phyloP scores from a whole-genome alignment of 495 filamentous ascomycete species.

The Aspergillus taichungensis region DNA sequence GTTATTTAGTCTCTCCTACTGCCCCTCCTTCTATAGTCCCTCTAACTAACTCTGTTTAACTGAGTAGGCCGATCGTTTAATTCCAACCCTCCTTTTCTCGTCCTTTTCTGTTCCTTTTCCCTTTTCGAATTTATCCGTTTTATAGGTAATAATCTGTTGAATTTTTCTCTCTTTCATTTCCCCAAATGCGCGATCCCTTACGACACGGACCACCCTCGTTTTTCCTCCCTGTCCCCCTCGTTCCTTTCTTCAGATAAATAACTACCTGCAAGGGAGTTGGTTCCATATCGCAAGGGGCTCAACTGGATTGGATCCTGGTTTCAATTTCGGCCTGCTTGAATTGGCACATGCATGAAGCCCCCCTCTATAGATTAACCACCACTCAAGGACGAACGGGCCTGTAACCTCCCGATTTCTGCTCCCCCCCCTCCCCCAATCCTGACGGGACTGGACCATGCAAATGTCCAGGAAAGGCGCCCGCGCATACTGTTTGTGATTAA shows the following conservation, averaged over 20 bases:
- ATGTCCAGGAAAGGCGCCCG: constrained; percentile 10
- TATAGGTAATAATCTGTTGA: too few species aligned
- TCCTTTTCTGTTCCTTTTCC: too few species aligned
- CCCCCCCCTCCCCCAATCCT: neutral
- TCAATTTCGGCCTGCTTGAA: neutral
- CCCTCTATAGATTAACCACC: constrained; percentile 13
- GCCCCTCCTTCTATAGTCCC: too few species aligned
- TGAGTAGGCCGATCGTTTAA: too few species aligned
- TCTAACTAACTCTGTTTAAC: too few species aligned
- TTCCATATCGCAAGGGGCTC: constrained; percentile 9
- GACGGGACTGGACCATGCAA: constrained; percentile 17
- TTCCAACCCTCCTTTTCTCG: too few species aligned
- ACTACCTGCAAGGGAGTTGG: constrained; percentile 11
- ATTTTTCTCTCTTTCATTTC: too few species aligned
- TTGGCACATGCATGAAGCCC: constrained; percentile 11
- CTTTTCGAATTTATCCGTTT: neutral
- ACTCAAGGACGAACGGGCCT: constrained; percentile 8
- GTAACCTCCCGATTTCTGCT: constrained; percentile 9
- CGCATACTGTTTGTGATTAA: constrained; percentile 18
- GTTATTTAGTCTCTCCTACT: too few species aligned
- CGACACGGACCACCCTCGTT: too few species aligned
- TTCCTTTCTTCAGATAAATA: constrained; percentile 7
- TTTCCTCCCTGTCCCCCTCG: constrained; percentile 3
- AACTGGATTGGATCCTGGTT: constrained; percentile 1
- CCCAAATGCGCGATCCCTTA: too few species aligned